These are phyloP conservation scores for Globisporangium viniferum DNA, from an alignment of 352 stramenopile genomes.

Conservation along the genomic window DNA sequence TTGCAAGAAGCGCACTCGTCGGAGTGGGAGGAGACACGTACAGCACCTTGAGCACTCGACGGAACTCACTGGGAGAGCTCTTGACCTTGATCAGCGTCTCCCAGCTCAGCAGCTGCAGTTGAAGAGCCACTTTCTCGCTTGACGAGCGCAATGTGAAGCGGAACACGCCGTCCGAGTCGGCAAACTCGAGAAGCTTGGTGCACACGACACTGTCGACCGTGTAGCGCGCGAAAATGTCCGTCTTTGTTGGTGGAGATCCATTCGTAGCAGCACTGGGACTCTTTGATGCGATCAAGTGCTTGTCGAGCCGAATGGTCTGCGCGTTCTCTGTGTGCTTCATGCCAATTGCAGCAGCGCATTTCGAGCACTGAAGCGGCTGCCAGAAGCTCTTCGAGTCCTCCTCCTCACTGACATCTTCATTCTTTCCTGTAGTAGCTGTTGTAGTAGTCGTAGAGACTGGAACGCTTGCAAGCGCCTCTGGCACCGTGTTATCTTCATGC, in stretches of 20 bases:
- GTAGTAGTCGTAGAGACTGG: not conserved
- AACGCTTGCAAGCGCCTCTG: conserved; percentile 4
- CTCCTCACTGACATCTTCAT: conserved; percentile 3
- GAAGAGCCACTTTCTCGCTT: not conserved
- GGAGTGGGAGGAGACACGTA: conserved; percentile 12
- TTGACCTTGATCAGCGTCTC: conserved; percentile 54
- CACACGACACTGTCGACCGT: conserved; percentile 71
- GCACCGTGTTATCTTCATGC: conserved; percentile 38
- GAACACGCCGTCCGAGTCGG: conserved; percentile 73
- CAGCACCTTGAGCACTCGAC: conserved; percentile 67
- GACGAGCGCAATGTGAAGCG: conserved; percentile 39
- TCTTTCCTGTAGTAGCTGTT: not conserved
- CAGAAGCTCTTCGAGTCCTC: conserved; percentile 31
- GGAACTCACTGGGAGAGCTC: conserved; percentile 24
- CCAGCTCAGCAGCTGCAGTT: conserved; percentile 68
- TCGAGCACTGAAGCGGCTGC: conserved; percentile 36
- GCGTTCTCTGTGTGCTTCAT: conserved; percentile 32
- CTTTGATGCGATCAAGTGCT: conserved; percentile 42
- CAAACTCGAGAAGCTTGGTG: conserved; percentile 60
- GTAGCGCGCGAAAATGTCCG: conserved; percentile 62
- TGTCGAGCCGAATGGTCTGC: conserved; percentile 54
- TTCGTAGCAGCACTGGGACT: not conserved
- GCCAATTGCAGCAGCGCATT: conserved; percentile 39
- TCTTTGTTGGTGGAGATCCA: not conserved
- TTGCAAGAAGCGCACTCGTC: not conserved